These are phyloP conservation scores for Neurospora sp. DNA, from an alignment of 495 filamentous ascomycete genomes.

Conservation along the genomic window DNA sequence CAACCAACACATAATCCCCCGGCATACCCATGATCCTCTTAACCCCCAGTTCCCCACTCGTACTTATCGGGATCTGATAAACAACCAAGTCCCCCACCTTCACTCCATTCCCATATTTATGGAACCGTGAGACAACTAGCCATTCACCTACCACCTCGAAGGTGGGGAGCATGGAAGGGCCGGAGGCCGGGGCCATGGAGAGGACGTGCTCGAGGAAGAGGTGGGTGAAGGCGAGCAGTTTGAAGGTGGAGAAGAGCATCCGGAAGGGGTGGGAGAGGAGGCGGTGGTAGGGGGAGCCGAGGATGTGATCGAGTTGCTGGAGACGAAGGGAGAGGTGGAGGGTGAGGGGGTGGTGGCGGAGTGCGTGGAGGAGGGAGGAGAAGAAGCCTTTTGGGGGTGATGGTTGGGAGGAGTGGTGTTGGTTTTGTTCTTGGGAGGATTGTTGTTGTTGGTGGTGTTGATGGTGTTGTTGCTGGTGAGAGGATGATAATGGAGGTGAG, in stretches of 20 bases:
- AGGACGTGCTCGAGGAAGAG: slow-evolving; percentile 47
- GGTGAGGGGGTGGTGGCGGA: neutral
- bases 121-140: slow-evolving; percentile 53
- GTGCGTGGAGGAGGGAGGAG: neutral
- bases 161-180: slow-evolving; percentile 76
- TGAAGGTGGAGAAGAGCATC: slow-evolving; percentile 23
- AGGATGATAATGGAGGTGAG: neutral
- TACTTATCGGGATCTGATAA: slow-evolving; percentile 62
- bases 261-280: slow-evolving; percentile 29
- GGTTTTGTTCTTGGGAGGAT: neutral
- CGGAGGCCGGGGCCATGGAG: slow-evolving; percentile 42
- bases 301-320: slow-evolving; percentile 4
- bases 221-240: slow-evolving; percentile 44
- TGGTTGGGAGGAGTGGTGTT: neutral
- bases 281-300: neutral
- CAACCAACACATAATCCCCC: slow-evolving; percentile 78
- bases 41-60: slow-evolving; percentile 41
- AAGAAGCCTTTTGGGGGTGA: neutral
- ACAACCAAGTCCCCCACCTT: slow-evolving; percentile 76
- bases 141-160: slow-evolving; percentile 54
- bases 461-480: neutral
- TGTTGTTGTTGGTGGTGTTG: neutral
- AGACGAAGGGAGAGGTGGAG: neutral
- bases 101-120: slow-evolving; percentile 59
- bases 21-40: slow-evolving; percentile 83